Evolutionary conservation across 75 land plant species (phyloP), one percentile per base, ranked within the genome.

Genomic region (Cupressus sempervirens): DNA sequence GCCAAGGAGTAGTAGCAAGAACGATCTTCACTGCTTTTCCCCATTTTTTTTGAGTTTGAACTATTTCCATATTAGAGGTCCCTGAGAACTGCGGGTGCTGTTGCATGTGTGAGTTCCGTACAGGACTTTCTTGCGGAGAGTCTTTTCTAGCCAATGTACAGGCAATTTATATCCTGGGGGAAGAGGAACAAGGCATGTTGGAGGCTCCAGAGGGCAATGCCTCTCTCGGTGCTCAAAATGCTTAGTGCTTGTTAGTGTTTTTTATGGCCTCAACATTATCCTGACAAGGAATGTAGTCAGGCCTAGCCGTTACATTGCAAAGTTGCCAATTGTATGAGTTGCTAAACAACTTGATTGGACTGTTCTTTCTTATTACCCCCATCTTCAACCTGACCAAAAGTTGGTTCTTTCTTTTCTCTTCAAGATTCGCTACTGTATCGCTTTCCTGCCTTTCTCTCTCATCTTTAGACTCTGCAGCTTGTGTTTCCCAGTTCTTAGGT

Each of bases 181-280:
- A 84, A 93, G 89, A 62, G 92, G 92, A 48, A 93, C 95, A 77
- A 93, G 84, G 68, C 95, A 93, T 38, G 89, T 91, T 3, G 92
- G 92, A 4, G 85, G 74, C 38, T 86, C 88, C 46, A 89, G 85
- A 68, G 94, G 95, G 62, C 95, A 93, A 46, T 93, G 95, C 56
- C 95, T 89, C 82, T 93, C 95, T 38, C 95, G 58, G 68, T 93
- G 95, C 87, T 93, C 91, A 76, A 88, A 93, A 84, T 93, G 95
- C 48, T 87, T 90, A 1, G 92, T 91, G 52, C 88, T 86, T 15
- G 10, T 84, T 23, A 91, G 88, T 3, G n/a, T 83, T 81, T 76
- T 82, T 81, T 11, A 93, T 89, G 34, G 91, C 94, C 43, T 89
- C 82, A 18, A 50, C 76, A 87, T 93, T 93, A 87, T 93, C 95